Evolutionary conservation across 768 basidiomycete genomes (phyloP).

Genomic region (Lanmaoa rubissima): DNA sequence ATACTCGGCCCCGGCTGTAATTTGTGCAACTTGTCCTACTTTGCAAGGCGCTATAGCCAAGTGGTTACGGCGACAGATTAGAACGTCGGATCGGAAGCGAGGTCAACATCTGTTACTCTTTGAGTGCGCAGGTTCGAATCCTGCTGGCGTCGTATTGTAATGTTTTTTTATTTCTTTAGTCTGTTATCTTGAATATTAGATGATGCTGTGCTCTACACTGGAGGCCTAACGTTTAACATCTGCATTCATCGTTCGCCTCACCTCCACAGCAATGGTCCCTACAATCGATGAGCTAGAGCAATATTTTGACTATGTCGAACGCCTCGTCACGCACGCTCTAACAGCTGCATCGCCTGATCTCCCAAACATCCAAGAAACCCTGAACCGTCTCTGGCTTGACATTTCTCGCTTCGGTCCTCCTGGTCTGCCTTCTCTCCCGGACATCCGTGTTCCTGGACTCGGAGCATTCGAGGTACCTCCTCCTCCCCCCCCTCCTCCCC

Average conservation of each 20-base stretch:
- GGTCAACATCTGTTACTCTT: constrained; percentile 57
- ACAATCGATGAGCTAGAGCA: constrained; percentile 68
- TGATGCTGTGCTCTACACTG: constrained; percentile 15
- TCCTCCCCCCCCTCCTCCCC: constrained; percentile 55
- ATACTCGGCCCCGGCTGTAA: no score
- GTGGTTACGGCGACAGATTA: constrained; percentile 80
- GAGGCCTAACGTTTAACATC: not conserved
- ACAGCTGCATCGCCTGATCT: constrained; percentile 57
- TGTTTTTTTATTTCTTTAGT: not conserved
- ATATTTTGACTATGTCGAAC: constrained; percentile 64
- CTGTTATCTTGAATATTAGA: not conserved
- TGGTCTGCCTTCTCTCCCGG: constrained; percentile 40
- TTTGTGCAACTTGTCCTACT: rapidly evolving
- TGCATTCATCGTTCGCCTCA: not conserved
- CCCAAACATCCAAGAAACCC: constrained; percentile 60
- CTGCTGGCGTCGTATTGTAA: constrained; percentile 52
- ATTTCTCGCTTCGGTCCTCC: constrained; percentile 77
- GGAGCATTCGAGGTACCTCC: constrained; percentile 75
- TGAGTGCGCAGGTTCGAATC: constrained; percentile 70
- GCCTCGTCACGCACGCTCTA: constrained; percentile 55
- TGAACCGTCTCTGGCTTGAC: constrained; percentile 73
- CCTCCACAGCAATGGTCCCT: constrained; percentile 27
- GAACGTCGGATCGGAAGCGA: constrained; percentile 29
- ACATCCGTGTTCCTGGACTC: constrained; percentile 60
- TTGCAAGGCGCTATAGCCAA: constrained; percentile 66